A percentile compares a stretch with the other conserved stretches of the same genome.
Conservation (phyloP, 2,329 filamentous ascomycete genomes). For the Juglanconis juglandina region DNA sequence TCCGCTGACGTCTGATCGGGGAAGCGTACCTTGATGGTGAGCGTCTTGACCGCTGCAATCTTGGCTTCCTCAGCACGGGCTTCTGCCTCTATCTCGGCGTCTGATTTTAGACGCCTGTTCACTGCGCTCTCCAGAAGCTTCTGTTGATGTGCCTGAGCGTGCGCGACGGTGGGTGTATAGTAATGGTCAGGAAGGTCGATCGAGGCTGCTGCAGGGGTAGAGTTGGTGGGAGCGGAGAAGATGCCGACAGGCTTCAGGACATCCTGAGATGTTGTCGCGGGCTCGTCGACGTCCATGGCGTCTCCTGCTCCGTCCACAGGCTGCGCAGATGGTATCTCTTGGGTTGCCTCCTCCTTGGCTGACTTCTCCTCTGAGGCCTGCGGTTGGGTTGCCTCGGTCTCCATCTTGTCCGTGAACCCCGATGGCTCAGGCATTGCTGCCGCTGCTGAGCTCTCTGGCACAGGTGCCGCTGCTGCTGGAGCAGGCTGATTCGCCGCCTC, state of each 20-base stretch:
- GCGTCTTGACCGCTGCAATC: slow-evolving; percentile 61
- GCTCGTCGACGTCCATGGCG: slow-evolving; percentile 27
- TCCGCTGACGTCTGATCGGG: slow-evolving; percentile 80
- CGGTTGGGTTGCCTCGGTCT: neutral
- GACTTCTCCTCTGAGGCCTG: neutral
- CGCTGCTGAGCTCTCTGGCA: neutral
- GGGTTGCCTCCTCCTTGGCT: slow-evolving; percentile 5
- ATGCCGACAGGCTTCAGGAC: slow-evolving; percentile 59
- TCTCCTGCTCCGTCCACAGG: slow-evolving; percentile 14
- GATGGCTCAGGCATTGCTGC: slow-evolving; percentile 9
- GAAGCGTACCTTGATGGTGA: slow-evolving; percentile 78
- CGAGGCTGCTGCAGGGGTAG: slow-evolving; percentile 72
- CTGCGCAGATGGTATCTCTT: neutral
- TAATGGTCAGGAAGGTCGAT: slow-evolving; percentile 66
- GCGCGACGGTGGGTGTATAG: slow-evolving; percentile 71
- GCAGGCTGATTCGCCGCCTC: slow-evolving; percentile 18
- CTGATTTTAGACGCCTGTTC: slow-evolving; percentile 77
- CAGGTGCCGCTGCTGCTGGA: slow-evolving; percentile 9
- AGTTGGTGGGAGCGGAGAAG: slow-evolving; percentile 72
- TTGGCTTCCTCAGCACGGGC: slow-evolving; percentile 63
- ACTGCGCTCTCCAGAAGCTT: slow-evolving; percentile 58
- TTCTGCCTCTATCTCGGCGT: slow-evolving; percentile 73
- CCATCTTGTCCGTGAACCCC: neutral
- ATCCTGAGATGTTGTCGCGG: slow-evolving; percentile 24
- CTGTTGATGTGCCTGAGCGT: slow-evolving; percentile 71